phyloP scores from a whole-genome alignment of 805 yeast species.

The Naumovozyma baii region DNA sequence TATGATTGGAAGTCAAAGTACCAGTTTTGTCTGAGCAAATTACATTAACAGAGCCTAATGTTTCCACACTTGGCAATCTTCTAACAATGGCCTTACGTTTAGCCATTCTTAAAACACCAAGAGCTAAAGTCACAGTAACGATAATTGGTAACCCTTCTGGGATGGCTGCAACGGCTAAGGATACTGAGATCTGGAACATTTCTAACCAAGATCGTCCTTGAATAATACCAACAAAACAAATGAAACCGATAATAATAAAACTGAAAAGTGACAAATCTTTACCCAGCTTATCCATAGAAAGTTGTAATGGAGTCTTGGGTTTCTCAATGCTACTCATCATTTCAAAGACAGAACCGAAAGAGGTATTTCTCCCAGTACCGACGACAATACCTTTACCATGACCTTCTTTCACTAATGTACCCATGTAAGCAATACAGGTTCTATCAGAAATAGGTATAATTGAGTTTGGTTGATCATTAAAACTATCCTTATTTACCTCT shows the following conservation, averaged over 20 bases:
- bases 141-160: constrained; percentile 98
- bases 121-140: constrained; percentile 92
- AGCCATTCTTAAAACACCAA: constrained; percentile 96
- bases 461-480: constrained; percentile 22
- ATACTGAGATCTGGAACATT: constrained; percentile 95
- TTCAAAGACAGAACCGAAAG: constrained; percentile 88
- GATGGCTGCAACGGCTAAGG: constrained; percentile 96
- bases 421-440: constrained; percentile 83
- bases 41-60: constrained; percentile 88
- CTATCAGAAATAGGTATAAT: constrained; percentile 58
- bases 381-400: constrained; percentile 89
- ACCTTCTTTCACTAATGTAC: constrained; percentile 93
- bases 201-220: constrained; percentile 95
- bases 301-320: constrained; percentile 95
- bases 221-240: constrained; percentile 77
- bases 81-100: constrained; percentile 87
- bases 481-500: constrained; percentile 29
- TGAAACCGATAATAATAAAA: constrained; percentile 82
- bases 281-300: constrained; percentile 91
- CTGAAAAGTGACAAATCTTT: constrained; percentile 78
- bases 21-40: constrained; percentile 90
- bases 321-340: constrained; percentile 94
- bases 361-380: constrained; percentile 82
- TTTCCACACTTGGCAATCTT: constrained; percentile 89
- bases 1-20: constrained; percentile 80